A percentile compares a stretch with the other conserved stretches of the same genome.
Conservation (phyloP, 2,329 filamentous ascomycete genomes). For the Ampelomyces quisqualis region DNA sequence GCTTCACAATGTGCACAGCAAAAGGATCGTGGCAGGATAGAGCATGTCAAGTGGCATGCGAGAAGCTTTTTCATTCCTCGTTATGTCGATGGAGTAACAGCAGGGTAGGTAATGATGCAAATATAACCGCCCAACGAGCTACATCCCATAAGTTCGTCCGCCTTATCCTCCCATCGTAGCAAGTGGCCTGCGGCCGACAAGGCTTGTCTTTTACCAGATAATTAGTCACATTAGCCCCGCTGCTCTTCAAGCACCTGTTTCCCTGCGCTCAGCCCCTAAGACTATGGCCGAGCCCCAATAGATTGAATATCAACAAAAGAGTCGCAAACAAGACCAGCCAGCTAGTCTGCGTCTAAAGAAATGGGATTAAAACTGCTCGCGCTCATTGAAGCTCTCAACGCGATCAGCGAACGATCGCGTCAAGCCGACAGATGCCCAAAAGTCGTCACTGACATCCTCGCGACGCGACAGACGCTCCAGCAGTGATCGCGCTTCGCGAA, state of each 20-base stretch:
- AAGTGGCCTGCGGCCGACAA: too few relatives aligned
- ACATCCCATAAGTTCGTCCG: too few relatives aligned
- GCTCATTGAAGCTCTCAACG: conserved; percentile 39
- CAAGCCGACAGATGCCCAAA: conserved; percentile 62
- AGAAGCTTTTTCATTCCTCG: conserved; percentile 10
- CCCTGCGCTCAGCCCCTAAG: not conserved
- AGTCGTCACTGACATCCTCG: conserved; percentile 77
- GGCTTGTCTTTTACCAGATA: too few relatives aligned
- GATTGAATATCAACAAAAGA: not conserved
- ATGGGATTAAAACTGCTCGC: conserved; percentile 27
- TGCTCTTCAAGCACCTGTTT: not conserved
- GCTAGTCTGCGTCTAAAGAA: conserved; percentile 3
- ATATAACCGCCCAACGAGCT: conserved; percentile 1
- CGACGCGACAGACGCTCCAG: conserved; percentile 68
- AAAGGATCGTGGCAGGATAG: not conserved
- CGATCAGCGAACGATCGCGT: conserved; percentile 37
- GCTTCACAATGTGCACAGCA: too few relatives aligned
- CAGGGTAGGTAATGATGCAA: conserved; percentile 1
- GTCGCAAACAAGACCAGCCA: conserved; percentile 7
- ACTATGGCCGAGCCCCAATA: not conserved
- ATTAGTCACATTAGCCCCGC: too few relatives aligned
- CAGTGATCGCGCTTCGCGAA: conserved; percentile 70
- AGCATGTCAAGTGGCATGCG: conserved; percentile 1
- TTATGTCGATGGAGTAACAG: too few relatives aligned
- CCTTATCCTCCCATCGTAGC: too few relatives aligned